Evolutionary conservation across 2,329 filamentous ascomycete species (phyloP).

Genomic region (Pseudopithomyces chartarum): DNA sequence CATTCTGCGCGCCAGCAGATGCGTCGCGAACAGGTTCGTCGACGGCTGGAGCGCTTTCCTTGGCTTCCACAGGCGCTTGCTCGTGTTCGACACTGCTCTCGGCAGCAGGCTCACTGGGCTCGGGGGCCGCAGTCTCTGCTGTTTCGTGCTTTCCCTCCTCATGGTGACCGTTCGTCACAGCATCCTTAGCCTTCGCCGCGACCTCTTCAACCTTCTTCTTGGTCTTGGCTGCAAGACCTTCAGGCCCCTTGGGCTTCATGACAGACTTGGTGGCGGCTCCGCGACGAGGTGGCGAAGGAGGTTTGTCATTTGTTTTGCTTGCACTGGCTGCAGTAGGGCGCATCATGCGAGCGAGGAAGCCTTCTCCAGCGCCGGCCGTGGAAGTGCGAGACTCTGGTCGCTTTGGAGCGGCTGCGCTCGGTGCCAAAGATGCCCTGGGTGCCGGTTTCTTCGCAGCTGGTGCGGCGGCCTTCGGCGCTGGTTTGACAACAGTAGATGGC

Average conservation of each 20-base stretch:
- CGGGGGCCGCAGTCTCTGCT: not conserved
- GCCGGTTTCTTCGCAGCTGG: constrained; percentile 34
- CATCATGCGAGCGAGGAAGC: constrained; percentile 83
- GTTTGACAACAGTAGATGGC: constrained; percentile 45
- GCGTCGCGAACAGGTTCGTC: not conserved
- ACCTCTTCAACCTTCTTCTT: constrained; percentile 45
- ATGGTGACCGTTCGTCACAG: constrained; percentile 35
- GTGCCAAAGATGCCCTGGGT: constrained; percentile 44
- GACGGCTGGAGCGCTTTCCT: not conserved
- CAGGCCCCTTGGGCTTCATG: constrained; percentile 29
- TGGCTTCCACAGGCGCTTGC: not conserved
- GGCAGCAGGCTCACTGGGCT: constrained; percentile 1
- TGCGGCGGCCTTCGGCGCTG: constrained; percentile 33
- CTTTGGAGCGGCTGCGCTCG: constrained; percentile 46
- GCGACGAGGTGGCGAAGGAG: constrained; percentile 43
- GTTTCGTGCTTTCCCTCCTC: constrained; percentile 15
- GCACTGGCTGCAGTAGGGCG: constrained; percentile 73
- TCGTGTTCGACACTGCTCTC: not conserved
- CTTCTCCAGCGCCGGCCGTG: constrained; percentile 65
- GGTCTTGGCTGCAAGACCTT: constrained; percentile 34
- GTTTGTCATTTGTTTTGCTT: constrained; percentile 70
- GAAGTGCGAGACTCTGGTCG: constrained; percentile 56
- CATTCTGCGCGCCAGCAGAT: constrained; percentile 3
- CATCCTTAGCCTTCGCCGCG: constrained; percentile 40
- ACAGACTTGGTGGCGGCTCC: constrained; percentile 23